These are phyloP conservation scores for Ilyonectria mors-panacis DNA, from an alignment of 2,329 filamentous ascomycete species.

Conservation along the genomic window DNA sequence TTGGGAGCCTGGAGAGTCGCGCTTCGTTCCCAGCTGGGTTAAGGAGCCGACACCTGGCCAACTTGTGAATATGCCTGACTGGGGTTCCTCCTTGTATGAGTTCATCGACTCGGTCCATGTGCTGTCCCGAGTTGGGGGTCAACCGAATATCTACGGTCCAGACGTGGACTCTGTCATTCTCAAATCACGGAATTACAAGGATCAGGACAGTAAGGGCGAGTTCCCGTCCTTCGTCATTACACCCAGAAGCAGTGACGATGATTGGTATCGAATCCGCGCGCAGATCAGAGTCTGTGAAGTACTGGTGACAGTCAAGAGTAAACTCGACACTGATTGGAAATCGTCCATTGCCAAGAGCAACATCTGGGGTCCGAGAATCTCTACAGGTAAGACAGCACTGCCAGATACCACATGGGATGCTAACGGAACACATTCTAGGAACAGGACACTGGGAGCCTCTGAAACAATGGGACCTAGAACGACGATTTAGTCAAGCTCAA, in stretches of 20 bases:
- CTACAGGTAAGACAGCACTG: neutral
- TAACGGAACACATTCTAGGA: neutral
- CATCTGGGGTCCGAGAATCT: slow-evolving; percentile 38
- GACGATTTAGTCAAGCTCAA: neutral
- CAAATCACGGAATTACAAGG: slow-evolving; percentile 16
- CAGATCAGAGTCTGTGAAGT: slow-evolving; percentile 36
- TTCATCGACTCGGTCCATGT: neutral
- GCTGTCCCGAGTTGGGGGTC: neutral
- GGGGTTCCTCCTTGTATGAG: neutral
- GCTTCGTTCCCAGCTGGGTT: slow-evolving; percentile 27
- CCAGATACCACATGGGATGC: neutral
- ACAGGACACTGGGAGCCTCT: neutral
- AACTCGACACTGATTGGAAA: slow-evolving; percentile 36
- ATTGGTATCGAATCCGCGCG: slow-evolving; percentile 45
- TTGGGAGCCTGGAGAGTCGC: slow-evolving; percentile 24
- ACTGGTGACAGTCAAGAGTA: slow-evolving; percentile 22
- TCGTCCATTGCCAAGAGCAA: slow-evolving; percentile 32
- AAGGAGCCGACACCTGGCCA: neutral
- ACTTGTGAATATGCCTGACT: neutral
- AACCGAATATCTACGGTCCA: neutral
- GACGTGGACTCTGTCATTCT: slow-evolving; percentile 32
- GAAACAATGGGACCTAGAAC: neutral
- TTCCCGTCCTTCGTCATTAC: slow-evolving; percentile 37
- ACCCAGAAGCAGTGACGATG: slow-evolving; percentile 31
- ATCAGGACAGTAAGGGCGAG: slow-evolving; percentile 9